Evolutionary conservation across 805 yeast species (phyloP), one percentile per base, ranked within the genome.

Genomic region (Maudiozyma serrabonitensis): DNA sequence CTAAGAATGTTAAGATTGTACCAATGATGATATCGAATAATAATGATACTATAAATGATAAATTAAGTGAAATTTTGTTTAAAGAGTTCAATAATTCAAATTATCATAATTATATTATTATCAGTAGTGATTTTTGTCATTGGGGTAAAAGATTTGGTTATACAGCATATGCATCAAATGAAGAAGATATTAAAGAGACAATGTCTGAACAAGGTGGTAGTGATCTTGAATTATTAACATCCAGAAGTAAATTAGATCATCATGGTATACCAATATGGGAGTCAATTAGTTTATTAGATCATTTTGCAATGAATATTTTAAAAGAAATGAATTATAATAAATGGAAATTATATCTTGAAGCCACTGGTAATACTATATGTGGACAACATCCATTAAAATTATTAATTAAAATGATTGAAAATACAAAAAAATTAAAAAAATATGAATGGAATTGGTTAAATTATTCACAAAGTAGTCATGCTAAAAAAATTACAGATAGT

Each of bases 41-140:
- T 35, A 76, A 75, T 48, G 69, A 70, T 15, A 52, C 51, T 2
- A 68, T 75, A 43, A 79, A 78, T 48, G 54, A 61, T 8, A 61
- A 66, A 16, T 58, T 86, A 16, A 82, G 82, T 0, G 56, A 60
- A 3, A 56, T 70, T 2, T 68, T 91, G 48, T 62, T 66, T 9
- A 79, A 82, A 1, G 83, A 75, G 57, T 59, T 87, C 47, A 74
- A 75, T 31, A 67, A 69, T 23, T 80, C 79, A 57, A 82, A 87
- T 1, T 66, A 68, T 23, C 80, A 79, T 57, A 82, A 87, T 2
- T 45, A 56, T 16, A 86, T 93, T 64, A 79, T 87, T 15, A 74
- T 93, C 4, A 85, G 95, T 62, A 79, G 91, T 1, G 99, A 93
- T 69, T 93, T 93, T 60, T 90, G 97, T 61, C 99, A 93, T 63